A percentile compares a stretch with the other conserved stretches of the same genome.
phyloP scores from a whole-genome alignment of 1,284 basidiomycete genomes.

The Boletus smithii region DNA sequence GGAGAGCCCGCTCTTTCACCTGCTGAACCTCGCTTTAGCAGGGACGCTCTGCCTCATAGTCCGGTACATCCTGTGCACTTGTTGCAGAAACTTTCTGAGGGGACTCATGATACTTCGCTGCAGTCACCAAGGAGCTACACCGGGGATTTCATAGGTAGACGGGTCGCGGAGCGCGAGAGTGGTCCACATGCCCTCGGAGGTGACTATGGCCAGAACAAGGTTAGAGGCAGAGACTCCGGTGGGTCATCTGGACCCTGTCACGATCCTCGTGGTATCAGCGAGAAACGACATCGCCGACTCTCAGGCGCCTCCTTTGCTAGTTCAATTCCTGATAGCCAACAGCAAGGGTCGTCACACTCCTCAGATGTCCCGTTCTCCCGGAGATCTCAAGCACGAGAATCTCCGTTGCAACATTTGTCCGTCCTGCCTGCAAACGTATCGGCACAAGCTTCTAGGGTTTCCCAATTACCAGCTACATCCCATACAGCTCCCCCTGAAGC shows the following conservation, averaged over 20 bases:
- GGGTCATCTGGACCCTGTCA: constrained; percentile 15
- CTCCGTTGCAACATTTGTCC: constrained; percentile 38
- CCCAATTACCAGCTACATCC: constrained; percentile 39
- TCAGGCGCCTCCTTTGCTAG: constrained; percentile 30
- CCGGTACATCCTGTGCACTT: constrained; percentile 44
- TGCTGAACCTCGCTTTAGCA: constrained; percentile 43
- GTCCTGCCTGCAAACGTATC: constrained; percentile 15
- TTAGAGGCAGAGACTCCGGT: constrained; percentile 19
- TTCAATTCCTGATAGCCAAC: constrained; percentile 25
- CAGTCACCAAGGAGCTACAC: constrained; percentile 21
- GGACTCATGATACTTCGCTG: constrained; percentile 12
- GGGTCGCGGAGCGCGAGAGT: constrained; percentile 21
- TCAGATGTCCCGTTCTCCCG: constrained; percentile 24
- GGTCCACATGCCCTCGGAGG: constrained; percentile 7
- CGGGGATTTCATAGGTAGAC: constrained; percentile 20
- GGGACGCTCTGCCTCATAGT: constrained; percentile 46
- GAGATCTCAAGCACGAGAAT: constrained; percentile 26
- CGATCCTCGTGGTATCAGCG: constrained; percentile 19
- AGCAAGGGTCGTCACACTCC: constrained; percentile 21
- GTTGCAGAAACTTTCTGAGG: constrained; percentile 44
- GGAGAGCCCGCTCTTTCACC: constrained; percentile 43
- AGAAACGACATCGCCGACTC: constrained; percentile 29
- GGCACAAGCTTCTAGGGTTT: constrained; percentile 4
- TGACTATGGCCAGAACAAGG: constrained; percentile 23
- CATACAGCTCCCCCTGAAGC: constrained; percentile 38